Percentiles rank a stretch among this genome's conserved stretches.
Evolutionary conservation across 2,329 filamentous ascomycete genomes (phyloP).

Genomic region (Aspergillus sp.): DNA sequence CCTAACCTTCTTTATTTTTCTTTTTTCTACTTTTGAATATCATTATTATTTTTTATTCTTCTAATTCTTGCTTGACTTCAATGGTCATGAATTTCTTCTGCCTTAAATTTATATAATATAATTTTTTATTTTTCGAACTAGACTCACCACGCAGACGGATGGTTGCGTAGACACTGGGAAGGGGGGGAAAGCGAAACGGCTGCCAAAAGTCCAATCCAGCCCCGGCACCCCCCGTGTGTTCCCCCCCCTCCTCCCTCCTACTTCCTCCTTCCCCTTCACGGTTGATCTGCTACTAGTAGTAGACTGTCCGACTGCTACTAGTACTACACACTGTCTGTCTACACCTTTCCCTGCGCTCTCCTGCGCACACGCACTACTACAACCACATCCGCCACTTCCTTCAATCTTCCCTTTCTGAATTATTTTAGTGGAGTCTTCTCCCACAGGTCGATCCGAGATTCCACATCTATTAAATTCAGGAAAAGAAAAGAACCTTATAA

Average conservation of each 20-base stretch:
- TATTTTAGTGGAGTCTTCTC: neutral
- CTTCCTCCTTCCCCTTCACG: neutral
- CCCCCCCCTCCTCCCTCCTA: slow-evolving; percentile 4
- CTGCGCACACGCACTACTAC: slow-evolving; percentile 16
- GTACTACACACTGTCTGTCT: neutral
- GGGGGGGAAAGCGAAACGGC: slow-evolving; percentile 16
- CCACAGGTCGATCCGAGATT: neutral
- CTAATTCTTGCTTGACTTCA: neutral
- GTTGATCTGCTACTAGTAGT: neutral
- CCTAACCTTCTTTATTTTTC: neutral
- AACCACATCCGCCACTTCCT: neutral
- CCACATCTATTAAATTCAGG: neutral
- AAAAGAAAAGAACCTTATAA: neutral
- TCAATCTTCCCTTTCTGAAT: neutral
- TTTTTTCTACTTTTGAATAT: neutral
- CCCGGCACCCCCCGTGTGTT: slow-evolving; percentile 7
- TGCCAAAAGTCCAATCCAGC: slow-evolving; percentile 8
- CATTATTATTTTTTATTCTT: neutral
- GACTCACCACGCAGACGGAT: slow-evolving; percentile 20
- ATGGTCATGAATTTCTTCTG: slow-evolving; percentile 15
- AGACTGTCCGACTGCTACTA: neutral
- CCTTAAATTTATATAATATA: neutral
- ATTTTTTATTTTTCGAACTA: slow-evolving; percentile 14
- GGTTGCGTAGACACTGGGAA: slow-evolving; percentile 26
- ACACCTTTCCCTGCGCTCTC: slow-evolving; percentile 8